Conservation (phyloP, 2,329 filamentous ascomycete genomes). For the Phaeosphaeriaceae sp. region DNA sequence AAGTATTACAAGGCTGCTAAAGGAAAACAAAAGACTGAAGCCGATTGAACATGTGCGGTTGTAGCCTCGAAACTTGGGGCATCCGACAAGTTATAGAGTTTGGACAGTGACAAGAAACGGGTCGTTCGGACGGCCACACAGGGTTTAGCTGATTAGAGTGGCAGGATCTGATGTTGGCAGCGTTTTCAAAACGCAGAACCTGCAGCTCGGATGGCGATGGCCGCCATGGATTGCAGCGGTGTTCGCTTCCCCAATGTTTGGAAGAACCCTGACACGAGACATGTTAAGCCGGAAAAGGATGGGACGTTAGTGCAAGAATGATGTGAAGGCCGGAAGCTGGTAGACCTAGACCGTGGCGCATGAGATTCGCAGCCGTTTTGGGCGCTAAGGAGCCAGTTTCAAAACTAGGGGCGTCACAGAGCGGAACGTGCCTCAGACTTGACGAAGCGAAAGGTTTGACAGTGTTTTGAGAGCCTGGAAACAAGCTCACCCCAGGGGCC, state of each 20-base stretch:
- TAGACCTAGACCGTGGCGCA: constrained; percentile 35
- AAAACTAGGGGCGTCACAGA: constrained; percentile 49
- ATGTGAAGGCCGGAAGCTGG: constrained; percentile 33
- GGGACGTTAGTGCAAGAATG: constrained; percentile 32
- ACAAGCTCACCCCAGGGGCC: constrained; percentile 43
- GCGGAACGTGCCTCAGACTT: constrained; percentile 44
- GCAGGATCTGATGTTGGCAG: constrained; percentile 49
- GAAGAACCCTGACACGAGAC: constrained; percentile 49
- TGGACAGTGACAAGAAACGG: constrained; percentile 39
- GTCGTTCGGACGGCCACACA: constrained; percentile 30
- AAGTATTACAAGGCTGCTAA: constrained; percentile 54
- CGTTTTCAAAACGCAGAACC: constrained; percentile 52
- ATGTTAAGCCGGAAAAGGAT: constrained; percentile 45
- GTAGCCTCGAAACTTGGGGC: constrained; percentile 48
- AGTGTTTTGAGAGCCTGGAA: constrained; percentile 46
- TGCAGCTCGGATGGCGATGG: constrained; percentile 48
- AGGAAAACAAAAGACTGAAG: constrained; percentile 47
- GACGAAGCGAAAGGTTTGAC: constrained; percentile 49
- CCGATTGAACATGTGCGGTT: constrained; percentile 49
- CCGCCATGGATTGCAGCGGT: constrained; percentile 40
- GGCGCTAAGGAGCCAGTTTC: constrained; percentile 46
- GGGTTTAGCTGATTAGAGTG: constrained; percentile 49
- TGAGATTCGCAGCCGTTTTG: constrained; percentile 37
- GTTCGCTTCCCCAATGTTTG: constrained; percentile 46
- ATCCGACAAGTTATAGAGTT: constrained; percentile 47